These are phyloP conservation scores for Ostreobium quekettii DNA, from an alignment of 139 green algal species.

Conservation along the genomic window DNA sequence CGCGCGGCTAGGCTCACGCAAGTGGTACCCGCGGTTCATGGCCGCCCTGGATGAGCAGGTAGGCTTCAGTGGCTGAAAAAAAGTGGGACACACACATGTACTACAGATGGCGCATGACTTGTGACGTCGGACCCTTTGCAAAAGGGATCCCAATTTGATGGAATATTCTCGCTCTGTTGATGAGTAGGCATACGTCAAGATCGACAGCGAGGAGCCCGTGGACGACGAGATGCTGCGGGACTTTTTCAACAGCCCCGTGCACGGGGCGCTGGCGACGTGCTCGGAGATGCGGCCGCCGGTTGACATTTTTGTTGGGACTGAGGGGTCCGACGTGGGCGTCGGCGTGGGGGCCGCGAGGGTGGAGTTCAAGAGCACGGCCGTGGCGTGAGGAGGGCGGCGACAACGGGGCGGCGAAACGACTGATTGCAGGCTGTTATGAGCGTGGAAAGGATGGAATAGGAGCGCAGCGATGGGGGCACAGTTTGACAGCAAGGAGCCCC, in stretches of 20 bases:
- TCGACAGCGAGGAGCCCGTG: conserved; percentile 52
- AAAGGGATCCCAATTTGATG: not conserved
- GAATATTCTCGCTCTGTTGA: not conserved
- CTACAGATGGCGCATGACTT: not conserved
- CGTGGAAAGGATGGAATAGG: no score
- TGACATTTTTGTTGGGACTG: conserved; percentile 87
- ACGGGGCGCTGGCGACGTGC: conserved; percentile 78
- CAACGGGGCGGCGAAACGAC: no score
- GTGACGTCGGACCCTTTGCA: conserved; percentile 9
- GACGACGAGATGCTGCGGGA: conserved; percentile 48
- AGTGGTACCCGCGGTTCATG: conserved; percentile 98
- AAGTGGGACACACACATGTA: conserved; percentile 1
- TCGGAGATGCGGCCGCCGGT: conserved; percentile 87
- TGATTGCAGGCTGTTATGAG: no score
- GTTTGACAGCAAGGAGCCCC: no score
- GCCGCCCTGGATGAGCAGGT: conserved; percentile 94
- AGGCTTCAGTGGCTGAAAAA: not conserved
- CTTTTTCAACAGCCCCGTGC: conserved; percentile 39
- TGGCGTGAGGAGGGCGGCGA: no score
- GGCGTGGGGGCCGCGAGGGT: conserved; percentile 68
- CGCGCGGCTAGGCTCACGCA: conserved; percentile 88
- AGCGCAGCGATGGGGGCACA: no score
- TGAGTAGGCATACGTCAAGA: conserved; percentile 48
- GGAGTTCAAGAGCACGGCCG: conserved; percentile 71
- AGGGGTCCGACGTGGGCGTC: conserved; percentile 58